Base-by-base conservation (phyloP, 495 filamentous ascomycete genomes). In the Podospora tetraspora region DNA sequence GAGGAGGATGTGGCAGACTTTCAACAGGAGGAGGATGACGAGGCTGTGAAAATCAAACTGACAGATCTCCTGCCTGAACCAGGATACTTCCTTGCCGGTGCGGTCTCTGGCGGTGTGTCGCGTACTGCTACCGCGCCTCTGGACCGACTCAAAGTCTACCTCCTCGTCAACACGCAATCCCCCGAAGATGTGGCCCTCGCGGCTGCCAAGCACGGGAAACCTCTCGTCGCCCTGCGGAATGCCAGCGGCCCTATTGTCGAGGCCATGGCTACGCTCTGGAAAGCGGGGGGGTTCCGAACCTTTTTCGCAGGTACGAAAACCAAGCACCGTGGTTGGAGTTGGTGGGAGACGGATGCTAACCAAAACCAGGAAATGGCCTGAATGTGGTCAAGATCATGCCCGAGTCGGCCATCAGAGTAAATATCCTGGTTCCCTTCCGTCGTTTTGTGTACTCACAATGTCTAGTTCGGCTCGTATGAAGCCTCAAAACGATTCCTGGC, bases 381-480 rank as follows among this genome's bases (percentile, higher is more conserved):
- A 99, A 99, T 74, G 94, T 98, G 11, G 74, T 97, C 71, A 99
- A 99, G 79, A 93, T 99, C 61, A 94, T 98, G 90, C 95, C 95
- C 8, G 95, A 99, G 78, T 97, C 94, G 7, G 95, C 95, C 37
- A 97, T 99, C 72, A 95, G 80, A 71, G 81, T 84, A 78, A 61
- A 69, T 66, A 66, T 30, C 57, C 61, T n/a, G 11, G 27, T 3
- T 3, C 21, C n/a, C 24, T 29, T 43, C 56, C n/a, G n/a, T n/a
- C n/a, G n/a, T n/a, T n/a, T n/a, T 23, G 59, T 19, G 59, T 68
- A 71, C 75, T 75, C 69, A 78, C 57, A 6, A 57, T 13, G 9
- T 27, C 27, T 66, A 87, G 79, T 99, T 99, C 79, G 95, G 95
- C 63, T 94, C 92, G 8, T 99, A 97, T 73, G 95, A 98, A 87